Evolutionary conservation across 352 stramenopile genomes (phyloP).

Genomic region (Pythium aristosporum): DNA sequence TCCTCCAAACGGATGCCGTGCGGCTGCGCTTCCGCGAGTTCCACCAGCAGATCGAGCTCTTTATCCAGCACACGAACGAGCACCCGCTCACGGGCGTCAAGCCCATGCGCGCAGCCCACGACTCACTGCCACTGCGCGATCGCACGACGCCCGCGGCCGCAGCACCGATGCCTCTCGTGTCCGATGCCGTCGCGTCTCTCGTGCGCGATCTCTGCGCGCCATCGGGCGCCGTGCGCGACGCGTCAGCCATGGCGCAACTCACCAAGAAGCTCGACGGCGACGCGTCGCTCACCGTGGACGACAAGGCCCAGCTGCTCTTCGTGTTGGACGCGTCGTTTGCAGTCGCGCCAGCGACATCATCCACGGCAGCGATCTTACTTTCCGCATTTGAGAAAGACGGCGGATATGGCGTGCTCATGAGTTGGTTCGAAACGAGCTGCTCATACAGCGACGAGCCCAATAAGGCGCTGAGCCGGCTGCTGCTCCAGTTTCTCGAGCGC

Average conservation of each 20-base stretch:
- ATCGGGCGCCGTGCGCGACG: slow-evolving; percentile 36
- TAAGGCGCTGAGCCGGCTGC: slow-evolving; percentile 40
- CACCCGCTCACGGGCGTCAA: slow-evolving; percentile 42
- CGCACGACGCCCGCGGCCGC: slow-evolving; percentile 16
- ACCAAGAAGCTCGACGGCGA: slow-evolving; percentile 32
- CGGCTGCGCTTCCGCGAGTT: slow-evolving; percentile 45
- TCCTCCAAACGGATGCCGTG: slow-evolving; percentile 57
- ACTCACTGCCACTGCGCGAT: slow-evolving; percentile 36
- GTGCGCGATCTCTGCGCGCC: slow-evolving; percentile 41
- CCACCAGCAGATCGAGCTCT: slow-evolving; percentile 69
- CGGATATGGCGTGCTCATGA: slow-evolving; percentile 54
- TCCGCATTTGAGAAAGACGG: slow-evolving; percentile 52
- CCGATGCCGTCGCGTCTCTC: slow-evolving; percentile 37
- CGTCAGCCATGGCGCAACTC: slow-evolving; percentile 41
- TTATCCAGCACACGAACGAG: slow-evolving; percentile 49
- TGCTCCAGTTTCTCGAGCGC: slow-evolving; percentile 54
- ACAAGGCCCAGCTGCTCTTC: slow-evolving; percentile 57
- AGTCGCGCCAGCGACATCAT: slow-evolving; percentile 20
- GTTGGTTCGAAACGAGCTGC: slow-evolving; percentile 55
- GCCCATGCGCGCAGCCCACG: slow-evolving; percentile 21
- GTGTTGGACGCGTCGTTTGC: slow-evolving; percentile 55
- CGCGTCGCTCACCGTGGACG: slow-evolving; percentile 41
- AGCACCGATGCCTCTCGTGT: slow-evolving; percentile 36
- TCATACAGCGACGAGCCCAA: slow-evolving; percentile 50
- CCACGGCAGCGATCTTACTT: slow-evolving; percentile 14